Percentiles rank a stretch among this genome's conserved stretches.
Conservation (phyloP, 164 flowering plant species). For the Echeveria elegans region DNA sequence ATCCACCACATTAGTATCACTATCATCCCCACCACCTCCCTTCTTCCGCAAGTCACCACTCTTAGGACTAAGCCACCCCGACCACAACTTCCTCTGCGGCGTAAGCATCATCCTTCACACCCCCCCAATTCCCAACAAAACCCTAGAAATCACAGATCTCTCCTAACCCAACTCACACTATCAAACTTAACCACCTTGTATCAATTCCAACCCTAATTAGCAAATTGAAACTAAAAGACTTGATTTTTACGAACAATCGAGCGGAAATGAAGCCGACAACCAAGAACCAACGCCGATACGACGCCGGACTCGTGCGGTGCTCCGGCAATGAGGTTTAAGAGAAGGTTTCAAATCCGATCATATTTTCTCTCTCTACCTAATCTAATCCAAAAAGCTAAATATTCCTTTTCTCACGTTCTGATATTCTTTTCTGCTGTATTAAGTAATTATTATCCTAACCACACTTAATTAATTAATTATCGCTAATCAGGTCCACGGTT, state of each 20-base stretch:
- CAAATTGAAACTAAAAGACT: no score
- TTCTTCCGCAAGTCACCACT: constrained; percentile 24
- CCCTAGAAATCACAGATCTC: neutral
- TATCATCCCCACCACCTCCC: constrained; percentile 12
- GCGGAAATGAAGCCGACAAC: neutral
- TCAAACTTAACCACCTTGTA: neutral
- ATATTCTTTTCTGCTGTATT: no score
- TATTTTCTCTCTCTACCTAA: neutral
- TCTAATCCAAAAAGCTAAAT: neutral
- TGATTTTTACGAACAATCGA: no score
- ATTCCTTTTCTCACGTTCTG: neutral
- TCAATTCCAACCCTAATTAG: neutral
- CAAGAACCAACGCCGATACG: neutral
- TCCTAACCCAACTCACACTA: neutral
- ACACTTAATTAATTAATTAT: no score
- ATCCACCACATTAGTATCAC: constrained; percentile 13
- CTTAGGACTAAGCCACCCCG: constrained; percentile 27
- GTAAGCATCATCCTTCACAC: constrained; percentile 49
- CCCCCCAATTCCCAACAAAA: neutral
- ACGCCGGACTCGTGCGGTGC: neutral
- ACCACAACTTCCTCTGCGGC: constrained; percentile 61
- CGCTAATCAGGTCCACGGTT: no score
- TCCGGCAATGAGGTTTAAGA: neutral
- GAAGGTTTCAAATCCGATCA: neutral
- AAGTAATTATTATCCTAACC: no score